Evolutionary conservation across 2,329 filamentous ascomycete genomes (phyloP), one percentile per base, ranked within the genome.

Genomic region (Hymenoscyphus albidus): DNA sequence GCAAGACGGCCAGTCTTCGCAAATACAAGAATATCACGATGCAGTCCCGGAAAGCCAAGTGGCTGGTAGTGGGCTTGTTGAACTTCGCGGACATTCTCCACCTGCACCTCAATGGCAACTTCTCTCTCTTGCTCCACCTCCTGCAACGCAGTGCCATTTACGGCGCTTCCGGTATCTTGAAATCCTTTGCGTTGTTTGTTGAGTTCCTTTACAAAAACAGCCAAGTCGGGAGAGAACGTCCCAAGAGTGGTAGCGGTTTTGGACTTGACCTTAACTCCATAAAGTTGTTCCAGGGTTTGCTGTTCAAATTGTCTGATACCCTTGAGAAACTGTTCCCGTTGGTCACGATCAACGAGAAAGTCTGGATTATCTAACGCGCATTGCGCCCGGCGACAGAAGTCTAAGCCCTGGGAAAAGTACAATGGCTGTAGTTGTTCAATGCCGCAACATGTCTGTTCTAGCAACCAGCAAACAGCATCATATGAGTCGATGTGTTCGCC

Each of bases 401-500:
- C 85, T 0, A 77, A 73, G 0, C 87, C 86, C 70, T 91, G 88
- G 0, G 85, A 78, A 2, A 81, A 78, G 67, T 88, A 86, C 0
- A 91, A 76, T 0, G 82, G 78, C 58, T 84, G 82, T 0, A 89
- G 72, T 39, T 88, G 82, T 64, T 88, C 84, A 22, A 85, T 87
- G 0, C 76, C 80, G 7, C 77, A 74, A 64, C 88, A 91, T 0
- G 86, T 88, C 62, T 89, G 85, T 56, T 88, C 80, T 0, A 91
- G 77, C 0, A 90, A 79, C 88, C 88, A 90, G 3, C 73, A 70
- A 0, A 89, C 76, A 10, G 87, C 82, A 62, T 87, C 79, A 82
- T 64, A 0, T 2, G 72, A 72, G 35, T 69, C 60, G 5, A 72
- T 55, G 1, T 1, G 1, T 32, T 64, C 70, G 0, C 44, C 35